A percentile compares a stretch with the other conserved stretches of the same genome.
Conservation (phyloP, 345 rosid species). For the Salix viminalis region DNA sequence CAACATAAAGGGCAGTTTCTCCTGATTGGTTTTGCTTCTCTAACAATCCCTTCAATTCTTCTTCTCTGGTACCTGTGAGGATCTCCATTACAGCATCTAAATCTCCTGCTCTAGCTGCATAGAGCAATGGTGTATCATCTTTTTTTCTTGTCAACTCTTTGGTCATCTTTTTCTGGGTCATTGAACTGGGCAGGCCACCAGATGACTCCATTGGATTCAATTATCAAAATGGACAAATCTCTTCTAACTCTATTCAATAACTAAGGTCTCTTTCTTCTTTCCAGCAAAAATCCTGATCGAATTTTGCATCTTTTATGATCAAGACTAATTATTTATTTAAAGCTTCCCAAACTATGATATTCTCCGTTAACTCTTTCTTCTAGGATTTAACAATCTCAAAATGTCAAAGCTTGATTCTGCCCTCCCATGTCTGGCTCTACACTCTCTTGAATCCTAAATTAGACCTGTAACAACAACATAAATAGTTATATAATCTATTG, state of each 20-base stretch:
- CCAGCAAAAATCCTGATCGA: constrained; percentile 38
- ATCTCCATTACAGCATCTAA: constrained; percentile 45
- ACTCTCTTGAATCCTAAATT: no score
- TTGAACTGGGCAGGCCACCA: constrained; percentile 5
- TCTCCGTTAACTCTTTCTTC: background rate
- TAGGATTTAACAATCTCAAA: no score
- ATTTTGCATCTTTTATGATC: constrained; percentile 20
- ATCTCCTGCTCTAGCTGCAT: constrained; percentile 70
- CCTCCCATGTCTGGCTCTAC: no score
- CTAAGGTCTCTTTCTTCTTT: constrained; percentile 15
- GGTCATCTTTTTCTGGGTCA: constrained; percentile 63
- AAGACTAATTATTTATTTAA: constrained; percentile 2
- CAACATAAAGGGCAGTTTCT: constrained; percentile 90
- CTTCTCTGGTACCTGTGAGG: constrained; percentile 35
- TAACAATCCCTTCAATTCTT: constrained; percentile 46
- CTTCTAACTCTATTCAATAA: background rate
- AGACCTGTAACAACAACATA: no score
- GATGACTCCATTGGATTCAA: constrained; percentile 26
- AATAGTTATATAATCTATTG: no score
- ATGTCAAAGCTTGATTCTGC: no score
- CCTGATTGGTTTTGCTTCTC: constrained; percentile 84
- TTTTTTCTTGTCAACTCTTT: constrained; percentile 83
- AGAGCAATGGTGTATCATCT: constrained; percentile 70
- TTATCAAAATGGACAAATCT: background rate
- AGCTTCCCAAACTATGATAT: background rate